These are phyloP conservation scores for Monosporascus ibericus DNA, from an alignment of 2,329 filamentous ascomycete species.

Conservation along the genomic window DNA sequence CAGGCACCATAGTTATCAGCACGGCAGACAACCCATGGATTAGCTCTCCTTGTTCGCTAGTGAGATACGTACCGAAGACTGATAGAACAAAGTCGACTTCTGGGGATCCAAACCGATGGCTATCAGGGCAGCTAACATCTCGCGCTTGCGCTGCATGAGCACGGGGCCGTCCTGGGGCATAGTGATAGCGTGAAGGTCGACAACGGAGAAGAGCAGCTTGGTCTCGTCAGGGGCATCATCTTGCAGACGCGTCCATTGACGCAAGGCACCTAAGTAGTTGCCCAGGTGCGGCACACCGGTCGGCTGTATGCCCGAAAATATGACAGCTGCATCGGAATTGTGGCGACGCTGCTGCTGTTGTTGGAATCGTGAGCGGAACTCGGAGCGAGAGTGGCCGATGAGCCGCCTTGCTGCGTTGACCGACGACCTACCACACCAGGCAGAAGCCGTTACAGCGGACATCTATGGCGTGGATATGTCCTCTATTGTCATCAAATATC, in stretches of 20 bases:
- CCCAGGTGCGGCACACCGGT: conserved; percentile 91
- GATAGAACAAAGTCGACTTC: conserved; percentile 75
- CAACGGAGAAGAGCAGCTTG: conserved; percentile 76
- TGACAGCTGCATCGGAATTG: conserved; percentile 30
- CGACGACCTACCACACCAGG: background rate
- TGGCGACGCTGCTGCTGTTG: background rate
- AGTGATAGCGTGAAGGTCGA: conserved; percentile 92
- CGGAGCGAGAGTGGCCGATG: background rate
- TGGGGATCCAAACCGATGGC: conserved; percentile 78
- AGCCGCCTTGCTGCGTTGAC: background rate
- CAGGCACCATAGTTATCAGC: too few species aligned
- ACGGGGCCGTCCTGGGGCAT: conserved; percentile 58
- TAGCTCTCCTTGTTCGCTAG: background rate
- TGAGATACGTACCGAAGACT: conserved; percentile 57
- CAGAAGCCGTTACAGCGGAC: background rate
- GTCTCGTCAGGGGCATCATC: conserved; percentile 49
- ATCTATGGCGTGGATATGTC: background rate
- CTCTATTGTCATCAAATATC: background rate
- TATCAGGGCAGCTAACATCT: conserved; percentile 73
- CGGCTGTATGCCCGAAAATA: conserved; percentile 97
- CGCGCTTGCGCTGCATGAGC: conserved; percentile 59
- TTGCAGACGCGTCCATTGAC: conserved; percentile 80
- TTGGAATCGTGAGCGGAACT: background rate
- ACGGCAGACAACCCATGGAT: too few species aligned
- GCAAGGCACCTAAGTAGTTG: conserved; percentile 88